These are phyloP conservation scores for Acrodontium crateriforme DNA, from an alignment of 2,329 filamentous ascomycete species.

Conservation along the genomic window DNA sequence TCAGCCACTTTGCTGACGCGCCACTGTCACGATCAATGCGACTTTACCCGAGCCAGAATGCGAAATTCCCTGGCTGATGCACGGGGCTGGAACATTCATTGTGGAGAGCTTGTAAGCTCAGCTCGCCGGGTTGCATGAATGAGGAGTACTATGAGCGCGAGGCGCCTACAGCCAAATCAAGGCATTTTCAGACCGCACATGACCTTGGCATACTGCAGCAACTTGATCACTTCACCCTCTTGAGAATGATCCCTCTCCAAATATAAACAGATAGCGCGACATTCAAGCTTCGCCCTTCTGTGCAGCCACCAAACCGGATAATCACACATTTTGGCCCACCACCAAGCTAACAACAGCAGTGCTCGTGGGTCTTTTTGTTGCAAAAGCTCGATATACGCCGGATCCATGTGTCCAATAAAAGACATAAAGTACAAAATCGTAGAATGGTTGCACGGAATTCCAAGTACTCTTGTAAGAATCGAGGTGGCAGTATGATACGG, in stretches of 20 bases:
- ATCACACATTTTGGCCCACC: constrained; percentile 37
- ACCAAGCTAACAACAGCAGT: constrained; percentile 42
- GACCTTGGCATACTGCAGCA: constrained; percentile 8
- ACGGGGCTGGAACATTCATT: no score
- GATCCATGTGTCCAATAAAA: constrained; percentile 34
- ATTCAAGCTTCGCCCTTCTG: constrained; percentile 34
- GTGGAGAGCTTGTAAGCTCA: no score
- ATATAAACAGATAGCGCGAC: constrained; percentile 35
- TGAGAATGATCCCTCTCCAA: constrained; percentile 21
- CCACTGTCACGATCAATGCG: no score
- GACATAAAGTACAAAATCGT: constrained; percentile 34
- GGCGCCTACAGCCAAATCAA: not conserved
- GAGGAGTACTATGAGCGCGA: not conserved
- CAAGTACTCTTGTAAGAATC: constrained; percentile 26
- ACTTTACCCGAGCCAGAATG: no score
- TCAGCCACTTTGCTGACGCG: no score
- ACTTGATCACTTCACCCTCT: constrained; percentile 2
- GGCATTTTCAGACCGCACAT: constrained; percentile 4
- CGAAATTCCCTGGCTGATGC: no score
- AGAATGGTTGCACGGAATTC: constrained; percentile 23
- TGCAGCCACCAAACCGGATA: constrained; percentile 36
- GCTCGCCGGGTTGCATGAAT: no score
- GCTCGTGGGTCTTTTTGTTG: constrained; percentile 39
- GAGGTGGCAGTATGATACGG: constrained; percentile 20
- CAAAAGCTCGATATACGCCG: constrained; percentile 33